Base-by-base conservation (phyloP, 75 land plant species). In the Pseudotsuga menziesii region DNA sequence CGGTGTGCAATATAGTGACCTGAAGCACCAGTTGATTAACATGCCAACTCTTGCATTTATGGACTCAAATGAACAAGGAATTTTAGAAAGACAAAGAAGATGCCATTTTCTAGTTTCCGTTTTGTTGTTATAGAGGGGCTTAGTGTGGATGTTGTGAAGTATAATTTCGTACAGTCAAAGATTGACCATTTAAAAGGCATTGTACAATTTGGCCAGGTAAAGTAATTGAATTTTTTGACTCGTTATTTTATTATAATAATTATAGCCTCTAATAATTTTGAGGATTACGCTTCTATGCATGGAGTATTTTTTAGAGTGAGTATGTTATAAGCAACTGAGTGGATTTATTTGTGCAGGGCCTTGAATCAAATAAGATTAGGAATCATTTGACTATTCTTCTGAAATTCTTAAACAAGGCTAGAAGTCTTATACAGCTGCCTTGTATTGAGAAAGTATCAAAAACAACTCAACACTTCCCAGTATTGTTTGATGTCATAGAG, bases 61-160 rank as follows among this genome's bases (percentile, higher is more conserved):
- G 36, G 36, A 35, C 36, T 35, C 3, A 4, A 35, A 35, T 35
- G n/a, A n/a, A n/a, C n/a, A 35, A 35, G 36, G 36, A 35, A 35
- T 35, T 35, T 35, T 4, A 35, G 87, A 90, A 87, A 76, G 22
- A 87, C 86, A 52, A 77, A 73, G 72, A 92, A 90, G 94, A 85
- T 96, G 14, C 92, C 93, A 12, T 96, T 96, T 76, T 92, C 84
- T 75, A 89, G 87, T 74, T n/a, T n/a, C n/a, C n/a, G n/a, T n/a
- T 89, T 96, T 69, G 70, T 94, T 70, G 72, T 70, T 19, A 88
- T 96, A 23, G 99, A 96, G 78, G 94, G 88, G 63, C 83, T 93
- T 67, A 85, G 93, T 36, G 93, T 96, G 41, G 97, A 96, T 79
- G 99, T 97, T 75, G 93, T 84, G 4, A 96, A 94, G 77, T 85